These are phyloP conservation scores for Westerdykella aurantiaca DNA, from an alignment of 2,329 filamentous ascomycete species.

Conservation along the genomic window DNA sequence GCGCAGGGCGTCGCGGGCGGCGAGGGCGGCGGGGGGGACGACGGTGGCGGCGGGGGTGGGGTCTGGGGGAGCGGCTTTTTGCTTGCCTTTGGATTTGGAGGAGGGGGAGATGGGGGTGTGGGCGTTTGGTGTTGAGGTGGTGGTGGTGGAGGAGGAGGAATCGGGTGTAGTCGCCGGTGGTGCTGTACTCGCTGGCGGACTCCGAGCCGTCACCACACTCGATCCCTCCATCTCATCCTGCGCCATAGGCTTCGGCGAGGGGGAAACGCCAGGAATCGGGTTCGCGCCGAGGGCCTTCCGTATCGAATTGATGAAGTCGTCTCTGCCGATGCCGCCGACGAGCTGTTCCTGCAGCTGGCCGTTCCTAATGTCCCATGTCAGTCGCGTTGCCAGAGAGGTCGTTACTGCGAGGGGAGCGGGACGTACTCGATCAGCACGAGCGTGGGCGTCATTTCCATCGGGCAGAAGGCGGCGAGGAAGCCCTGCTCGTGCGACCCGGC, in stretches of 20 bases:
- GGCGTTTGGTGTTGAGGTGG: constrained; percentile 1
- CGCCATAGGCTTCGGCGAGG: background rate
- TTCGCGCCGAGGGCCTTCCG: constrained; percentile 33
- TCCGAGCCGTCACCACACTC: no score
- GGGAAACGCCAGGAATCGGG: constrained; percentile 19
- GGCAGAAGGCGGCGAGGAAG: constrained; percentile 76
- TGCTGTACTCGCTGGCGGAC: constrained; percentile 1
- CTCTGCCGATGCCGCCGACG: constrained; percentile 55
- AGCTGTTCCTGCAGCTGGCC: constrained; percentile 75
- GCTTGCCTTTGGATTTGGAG: constrained; percentile 32
- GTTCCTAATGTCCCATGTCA: constrained; percentile 48
- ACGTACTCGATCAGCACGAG: constrained; percentile 68
- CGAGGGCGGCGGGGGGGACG: constrained; percentile 33
- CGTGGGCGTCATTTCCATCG: constrained; percentile 70
- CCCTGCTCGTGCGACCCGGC: constrained; percentile 74
- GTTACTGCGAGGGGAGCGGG: background rate
- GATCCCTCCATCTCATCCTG: constrained; percentile 3
- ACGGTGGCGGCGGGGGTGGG: constrained; percentile 30
- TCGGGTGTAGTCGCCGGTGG: background rate
- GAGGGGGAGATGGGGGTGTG: constrained; percentile 9
- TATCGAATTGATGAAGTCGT: constrained; percentile 60
- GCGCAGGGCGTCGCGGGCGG: constrained; percentile 46
- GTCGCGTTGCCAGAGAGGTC: constrained; percentile 2
- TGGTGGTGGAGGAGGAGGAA: background rate
- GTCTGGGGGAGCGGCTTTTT: constrained; percentile 41